Evolutionary conservation across 148 eudicot species (phyloP), one percentile per base, ranked within the genome.

Genomic region (Fagopyrum esculentum): DNA sequence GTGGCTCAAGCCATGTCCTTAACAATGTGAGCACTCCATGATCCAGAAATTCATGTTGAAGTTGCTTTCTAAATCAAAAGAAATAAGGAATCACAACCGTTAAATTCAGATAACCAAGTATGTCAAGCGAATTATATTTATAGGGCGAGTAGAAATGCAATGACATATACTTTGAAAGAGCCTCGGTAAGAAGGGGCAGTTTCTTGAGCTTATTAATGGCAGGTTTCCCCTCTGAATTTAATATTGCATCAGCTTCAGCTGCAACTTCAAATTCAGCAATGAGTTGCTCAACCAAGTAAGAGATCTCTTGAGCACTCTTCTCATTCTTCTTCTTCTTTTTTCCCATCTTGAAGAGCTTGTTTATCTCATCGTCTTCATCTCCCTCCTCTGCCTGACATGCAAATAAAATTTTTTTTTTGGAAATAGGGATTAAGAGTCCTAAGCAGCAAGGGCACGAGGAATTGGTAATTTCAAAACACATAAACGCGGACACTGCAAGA

Each of bases 1-100:
- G 91, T 59, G 99, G 99, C 75, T 95, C 97, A 45, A 95, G 97
- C 99, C 99, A 95, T 77, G 82, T 95, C 78, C 87, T 92, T 75
- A 95, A 51, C 66, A 89, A 86, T 43, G 94, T 87, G 51, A 95
- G 83, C n/a, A 95, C 94, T 73, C 98, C 98, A 77, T 92, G 99
- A 78, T 95, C 99, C 30, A 95, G 83, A 80, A 95, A 95, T 80
- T 95, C 99, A 73, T 80, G 90, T 77, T 95, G 99, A 52, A 95
- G 97, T 73, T 92, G 99, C 76, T 92, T 95, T 89, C 99, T 95
- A 82, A 75, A 87, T 43, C 60, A 76, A 80, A 30, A 73, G 47
- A 43, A 26, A 64, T 64, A 35, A 30, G 52, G 45, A 64, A 35
- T 64, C 45, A 30, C 5, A 61, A 12, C 4, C 70, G 29, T 22